Evolutionary conservation across 208 protist genomes (phyloP).

Genomic region (Spongospora subterranea): DNA sequence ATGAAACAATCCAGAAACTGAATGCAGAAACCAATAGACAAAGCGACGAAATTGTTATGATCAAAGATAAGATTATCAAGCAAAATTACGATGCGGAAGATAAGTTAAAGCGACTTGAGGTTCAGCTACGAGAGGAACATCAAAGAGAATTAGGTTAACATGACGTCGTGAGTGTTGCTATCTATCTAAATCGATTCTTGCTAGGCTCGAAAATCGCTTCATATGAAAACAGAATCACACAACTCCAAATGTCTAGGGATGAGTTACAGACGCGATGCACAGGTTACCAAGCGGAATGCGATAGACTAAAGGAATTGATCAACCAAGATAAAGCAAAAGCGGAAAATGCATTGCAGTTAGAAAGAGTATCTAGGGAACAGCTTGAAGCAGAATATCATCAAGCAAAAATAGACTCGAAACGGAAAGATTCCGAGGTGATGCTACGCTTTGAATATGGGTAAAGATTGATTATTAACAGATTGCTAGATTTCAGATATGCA

Average conservation of each 20-base stretch:
- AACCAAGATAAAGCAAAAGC: not conserved
- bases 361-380: not conserved
- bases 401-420: not conserved
- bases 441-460: not conserved
- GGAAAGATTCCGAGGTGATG: not conserved
- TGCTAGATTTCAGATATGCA: not conserved
- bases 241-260: not conserved
- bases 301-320: not conserved
- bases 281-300: not conserved
- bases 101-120: not conserved
- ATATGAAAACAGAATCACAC: not conserved
- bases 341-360: not conserved
- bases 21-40: not conserved
- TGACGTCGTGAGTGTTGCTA: not conserved
- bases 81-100: not conserved
- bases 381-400: not conserved
- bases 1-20: not conserved
- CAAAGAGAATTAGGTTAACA: not conserved
- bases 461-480: not conserved
- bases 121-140: not conserved
- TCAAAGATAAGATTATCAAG: not conserved
- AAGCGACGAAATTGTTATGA: not conserved
- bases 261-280: not conserved
- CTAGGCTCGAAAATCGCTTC: not conserved
- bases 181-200: not conserved